phyloP scores from a whole-genome alignment of 495 filamentous ascomycete genomes.

The Podospora sp. region DNA sequence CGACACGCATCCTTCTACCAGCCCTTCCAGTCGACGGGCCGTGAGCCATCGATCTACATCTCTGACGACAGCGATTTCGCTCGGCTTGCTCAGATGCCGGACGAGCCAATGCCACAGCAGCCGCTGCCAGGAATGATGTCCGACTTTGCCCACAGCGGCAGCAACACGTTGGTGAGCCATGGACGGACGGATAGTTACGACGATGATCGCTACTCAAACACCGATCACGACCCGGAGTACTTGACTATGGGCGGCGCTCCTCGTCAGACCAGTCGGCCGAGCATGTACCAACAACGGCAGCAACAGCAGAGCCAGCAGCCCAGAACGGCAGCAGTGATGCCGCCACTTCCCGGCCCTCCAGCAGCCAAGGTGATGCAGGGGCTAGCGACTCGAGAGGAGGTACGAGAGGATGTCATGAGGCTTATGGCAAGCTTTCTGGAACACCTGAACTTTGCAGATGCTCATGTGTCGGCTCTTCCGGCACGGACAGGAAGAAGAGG shows the following conservation, averaged over 20 bases:
- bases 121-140: neutral
- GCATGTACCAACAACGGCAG: conserved; percentile 17
- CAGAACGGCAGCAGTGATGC: conserved; percentile 26
- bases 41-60: conserved; percentile 56
- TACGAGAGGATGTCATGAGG: conserved; percentile 58
- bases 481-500: conserved; percentile 28
- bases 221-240: conserved; percentile 38
- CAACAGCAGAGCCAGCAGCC: conserved; percentile 28
- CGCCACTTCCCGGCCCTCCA: conserved; percentile 47
- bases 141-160: conserved; percentile 22
- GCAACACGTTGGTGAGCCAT: conserved; percentile 24
- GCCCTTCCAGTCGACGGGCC: conserved; percentile 34
- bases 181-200: conserved; percentile 37
- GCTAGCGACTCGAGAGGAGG: conserved; percentile 49
- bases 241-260: conserved; percentile 26
- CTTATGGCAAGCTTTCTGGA: conserved; percentile 53
- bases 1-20: conserved; percentile 56
- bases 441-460: conserved; percentile 41
- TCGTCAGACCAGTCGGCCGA: conserved; percentile 13
- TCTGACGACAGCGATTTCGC: conserved; percentile 52
- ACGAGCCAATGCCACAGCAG: conserved; percentile 12
- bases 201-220: conserved; percentile 33
- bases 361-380: conserved; percentile 55
- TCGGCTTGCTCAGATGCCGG: conserved; percentile 25
- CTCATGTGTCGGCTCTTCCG: conserved; percentile 33